A percentile compares a stretch with the other conserved stretches of the same genome.
Conservation (phyloP, 2,329 filamentous ascomycete genomes). For the Exophiala lecanii-corni region DNA sequence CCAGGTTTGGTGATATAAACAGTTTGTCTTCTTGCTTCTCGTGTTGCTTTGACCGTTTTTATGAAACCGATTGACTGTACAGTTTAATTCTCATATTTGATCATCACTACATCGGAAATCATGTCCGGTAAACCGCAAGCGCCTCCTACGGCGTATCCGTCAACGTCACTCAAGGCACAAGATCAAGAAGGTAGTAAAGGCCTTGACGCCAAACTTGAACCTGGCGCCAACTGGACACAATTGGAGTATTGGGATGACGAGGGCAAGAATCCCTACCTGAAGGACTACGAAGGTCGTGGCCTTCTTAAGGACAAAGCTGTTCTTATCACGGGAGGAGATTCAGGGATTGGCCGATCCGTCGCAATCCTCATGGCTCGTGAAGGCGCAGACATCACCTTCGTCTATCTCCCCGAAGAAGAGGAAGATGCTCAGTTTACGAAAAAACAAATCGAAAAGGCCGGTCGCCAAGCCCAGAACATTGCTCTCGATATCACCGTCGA, state of each 20-base stretch:
- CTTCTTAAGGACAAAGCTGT: slow-evolving; percentile 50
- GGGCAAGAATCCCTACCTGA: slow-evolving; percentile 15
- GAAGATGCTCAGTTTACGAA: slow-evolving; percentile 53
- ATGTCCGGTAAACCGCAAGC: too few species aligned
- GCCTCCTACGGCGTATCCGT: slow-evolving; percentile 18
- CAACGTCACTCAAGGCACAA: slow-evolving; percentile 14
- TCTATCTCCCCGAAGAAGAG: slow-evolving; percentile 54
- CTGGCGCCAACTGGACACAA: slow-evolving; percentile 21
- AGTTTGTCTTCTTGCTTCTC: too few species aligned
- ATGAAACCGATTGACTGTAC: too few species aligned
- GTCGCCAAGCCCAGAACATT: slow-evolving; percentile 45
- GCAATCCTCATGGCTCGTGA: slow-evolving; percentile 55
- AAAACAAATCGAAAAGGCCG: slow-evolving; percentile 48
- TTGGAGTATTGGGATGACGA: slow-evolving; percentile 25
- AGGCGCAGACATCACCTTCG: slow-evolving; percentile 53
- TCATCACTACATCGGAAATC: too few species aligned
- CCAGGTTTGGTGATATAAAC: too few species aligned
- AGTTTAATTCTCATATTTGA: too few species aligned
- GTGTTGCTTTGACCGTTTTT: too few species aligned
- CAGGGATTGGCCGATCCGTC: slow-evolving; percentile 52
- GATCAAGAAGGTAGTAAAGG: slow-evolving; percentile 19
- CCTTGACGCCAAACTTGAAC: slow-evolving; percentile 20
- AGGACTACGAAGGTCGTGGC: slow-evolving; percentile 42
- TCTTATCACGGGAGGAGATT: slow-evolving; percentile 54
- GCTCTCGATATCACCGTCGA: slow-evolving; percentile 48